Percentiles rank a stretch among this genome's conserved stretches.
phyloP scores from a whole-genome alignment of 768 basidiomycete species.

The Collybia sordida region DNA sequence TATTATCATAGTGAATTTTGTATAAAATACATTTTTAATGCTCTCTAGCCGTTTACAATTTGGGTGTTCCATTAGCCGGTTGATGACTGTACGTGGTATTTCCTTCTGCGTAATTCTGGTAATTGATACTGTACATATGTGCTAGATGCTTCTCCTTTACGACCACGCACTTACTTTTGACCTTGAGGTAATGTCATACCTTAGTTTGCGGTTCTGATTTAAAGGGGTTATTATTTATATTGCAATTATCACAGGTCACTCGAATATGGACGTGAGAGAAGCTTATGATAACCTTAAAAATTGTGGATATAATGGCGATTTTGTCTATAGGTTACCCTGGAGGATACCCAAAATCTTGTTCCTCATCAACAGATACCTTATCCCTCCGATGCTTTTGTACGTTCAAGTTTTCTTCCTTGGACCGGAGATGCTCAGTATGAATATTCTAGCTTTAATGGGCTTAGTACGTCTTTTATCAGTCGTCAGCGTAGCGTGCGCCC shows the following conservation, averaged over 20 bases:
- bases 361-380: constrained; percentile 25
- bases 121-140: background rate
- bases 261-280: constrained; percentile 21
- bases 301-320: too few relatives aligned
- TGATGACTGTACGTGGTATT: too few relatives aligned
- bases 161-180: constrained; percentile 24
- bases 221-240: background rate
- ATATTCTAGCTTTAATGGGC: constrained; percentile 17
- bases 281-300: too few relatives aligned
- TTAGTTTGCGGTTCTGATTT: background rate
- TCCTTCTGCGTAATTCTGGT: background rate
- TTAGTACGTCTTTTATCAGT: constrained; percentile 11
- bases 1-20: too few relatives aligned
- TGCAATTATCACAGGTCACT: constrained; percentile 8
- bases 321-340: constrained; percentile 20
- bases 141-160: constrained; percentile 21
- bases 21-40: too few relatives aligned
- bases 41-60: too few relatives aligned
- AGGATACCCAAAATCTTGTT: constrained; percentile 25
- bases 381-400: constrained; percentile 27
- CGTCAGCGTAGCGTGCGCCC: background rate
- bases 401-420: constrained; percentile 5
- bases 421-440: background rate
- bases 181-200: constrained; percentile 15
- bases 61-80: too few relatives aligned